Evolutionary conservation across 2,329 filamentous ascomycete genomes (phyloP), one percentile per base, ranked within the genome.

Genomic region (Xylariaceae sp.): DNA sequence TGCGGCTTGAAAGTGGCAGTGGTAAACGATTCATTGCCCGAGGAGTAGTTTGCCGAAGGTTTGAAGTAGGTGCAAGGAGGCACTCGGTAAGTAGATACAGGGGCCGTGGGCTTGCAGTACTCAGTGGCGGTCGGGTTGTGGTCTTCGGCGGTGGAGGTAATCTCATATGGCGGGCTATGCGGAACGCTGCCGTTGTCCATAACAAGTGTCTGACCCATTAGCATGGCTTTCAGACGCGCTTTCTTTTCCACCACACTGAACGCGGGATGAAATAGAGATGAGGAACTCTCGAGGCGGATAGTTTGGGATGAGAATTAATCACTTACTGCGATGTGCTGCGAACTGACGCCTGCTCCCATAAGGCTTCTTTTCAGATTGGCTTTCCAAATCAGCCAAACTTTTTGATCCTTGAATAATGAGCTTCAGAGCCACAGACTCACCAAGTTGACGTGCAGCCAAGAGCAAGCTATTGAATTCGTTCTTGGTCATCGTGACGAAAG

Each of bases 381-480:
- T 75, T 33, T 40, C 44, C 59, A 33, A 48, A 52, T 57, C 45
- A 58, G 57, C 35, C 18, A 27, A 27, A 27, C 7, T 5, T 27
- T 27, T 7, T 7, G 7, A 7, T 7, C 22, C 4, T 27, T 27
- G 22, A 27, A 27, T 7, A 7, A 4, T 7, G 22, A 7, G 22
- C 7, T 5, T 7, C 4, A 27, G 22, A 27, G 22, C 22, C 22
- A 27, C 7, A 27, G 22, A 27, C 22, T 27, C 74, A 85, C 82
- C 71, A 61, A 82, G 85, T 65, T 83, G 75, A 51, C 69, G 72
- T 44, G 74, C 71, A 47, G 59, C 55, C 49, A 75, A 66, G 57
- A 83, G 73, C 52, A 90, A 72, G 43, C 66, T 66, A 44, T 84
- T 76, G 67, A 89, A 81, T 61, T 90, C 83, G 44, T 68, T 65